Percentiles rank a stretch among this genome's conserved stretches.
Conservation (phyloP, 2,329 filamentous ascomycete species). For the Alternaria viburni region DNA sequence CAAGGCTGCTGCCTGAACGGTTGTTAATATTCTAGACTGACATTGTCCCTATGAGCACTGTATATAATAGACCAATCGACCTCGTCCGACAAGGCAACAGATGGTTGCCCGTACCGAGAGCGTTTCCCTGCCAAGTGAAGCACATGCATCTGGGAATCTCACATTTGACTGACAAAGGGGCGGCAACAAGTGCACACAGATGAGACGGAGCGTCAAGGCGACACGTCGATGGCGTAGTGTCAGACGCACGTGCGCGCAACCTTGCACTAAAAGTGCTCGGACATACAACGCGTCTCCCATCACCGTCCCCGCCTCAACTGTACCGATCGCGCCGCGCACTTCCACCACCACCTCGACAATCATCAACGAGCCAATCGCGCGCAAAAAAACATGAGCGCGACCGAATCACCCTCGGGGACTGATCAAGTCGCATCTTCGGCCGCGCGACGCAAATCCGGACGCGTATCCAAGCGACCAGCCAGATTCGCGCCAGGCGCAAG, state of each 20-base stretch:
- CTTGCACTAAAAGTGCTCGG: slow-evolving; percentile 22
- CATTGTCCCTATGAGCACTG: background rate
- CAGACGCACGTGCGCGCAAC: slow-evolving; percentile 16
- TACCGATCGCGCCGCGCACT: slow-evolving; percentile 20
- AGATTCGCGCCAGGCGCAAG: slow-evolving; percentile 39
- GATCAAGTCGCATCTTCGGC: slow-evolving; percentile 34
- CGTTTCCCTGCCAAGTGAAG: background rate
- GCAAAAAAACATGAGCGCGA: slow-evolving; percentile 40
- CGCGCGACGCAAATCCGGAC: slow-evolving; percentile 50
- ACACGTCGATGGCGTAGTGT: slow-evolving; percentile 7
- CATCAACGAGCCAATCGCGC: slow-evolving; percentile 17
- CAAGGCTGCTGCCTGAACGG: slow-evolving; percentile 15
- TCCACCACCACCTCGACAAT: slow-evolving; percentile 8
- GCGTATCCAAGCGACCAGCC: slow-evolving; percentile 48
- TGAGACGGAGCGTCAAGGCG: background rate
- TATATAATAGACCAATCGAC: background rate
- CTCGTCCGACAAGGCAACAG: background rate
- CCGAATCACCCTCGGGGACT: slow-evolving; percentile 30
- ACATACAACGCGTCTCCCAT: slow-evolving; percentile 25
- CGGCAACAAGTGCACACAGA: background rate
- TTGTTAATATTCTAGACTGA: background rate
- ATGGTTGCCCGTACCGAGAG: background rate
- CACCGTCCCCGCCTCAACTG: slow-evolving; percentile 24
- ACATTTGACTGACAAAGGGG: background rate
- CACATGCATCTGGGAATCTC: background rate